These are phyloP conservation scores for Mucor indicus DNA, from an alignment of 371 early-diverging fungal species.

Conservation along the genomic window DNA sequence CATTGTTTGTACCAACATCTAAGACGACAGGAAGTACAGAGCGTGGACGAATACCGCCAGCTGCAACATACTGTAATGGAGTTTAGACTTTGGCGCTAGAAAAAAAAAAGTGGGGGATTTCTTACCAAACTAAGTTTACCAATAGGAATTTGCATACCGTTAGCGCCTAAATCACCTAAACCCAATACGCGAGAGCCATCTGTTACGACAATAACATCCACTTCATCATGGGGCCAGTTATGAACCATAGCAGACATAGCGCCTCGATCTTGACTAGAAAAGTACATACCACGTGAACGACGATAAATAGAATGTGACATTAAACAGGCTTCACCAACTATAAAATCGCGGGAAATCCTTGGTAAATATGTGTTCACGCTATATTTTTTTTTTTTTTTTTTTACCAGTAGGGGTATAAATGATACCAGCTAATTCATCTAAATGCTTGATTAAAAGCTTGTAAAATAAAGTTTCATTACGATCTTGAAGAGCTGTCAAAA, in stretches of 20 bases:
- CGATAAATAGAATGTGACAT: slow-evolving; percentile 64
- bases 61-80: slow-evolving; percentile 50
- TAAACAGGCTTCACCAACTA: slow-evolving; percentile 50
- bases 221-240: slow-evolving; percentile 58
- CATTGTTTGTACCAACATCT: slow-evolving; percentile 68
- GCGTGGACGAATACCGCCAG: slow-evolving; percentile 64
- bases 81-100: too few species aligned
- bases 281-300: slow-evolving; percentile 65
- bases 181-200: slow-evolving; percentile 69
- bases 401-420: slow-evolving; percentile 52
- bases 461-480: slow-evolving; percentile 68
- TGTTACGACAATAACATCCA: slow-evolving; percentile 67
- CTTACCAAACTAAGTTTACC: slow-evolving; percentile 63
- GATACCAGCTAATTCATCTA: slow-evolving; percentile 49
- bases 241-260: slow-evolving; percentile 59
- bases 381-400: background rate
- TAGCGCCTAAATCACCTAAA: slow-evolving; percentile 67
- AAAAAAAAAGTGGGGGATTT: slow-evolving; percentile 12
- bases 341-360: slow-evolving; percentile 8
- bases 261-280: slow-evolving; percentile 58
- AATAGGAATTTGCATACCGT: slow-evolving; percentile 66
- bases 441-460: slow-evolving; percentile 57
- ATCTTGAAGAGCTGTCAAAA: slow-evolving; percentile 51
- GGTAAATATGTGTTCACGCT: slow-evolving; percentile 9
- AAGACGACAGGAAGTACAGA: slow-evolving; percentile 63